Base-by-base conservation (phyloP, 2,329 filamentous ascomycete genomes). In the Amylocarpus encephaloides region DNA sequence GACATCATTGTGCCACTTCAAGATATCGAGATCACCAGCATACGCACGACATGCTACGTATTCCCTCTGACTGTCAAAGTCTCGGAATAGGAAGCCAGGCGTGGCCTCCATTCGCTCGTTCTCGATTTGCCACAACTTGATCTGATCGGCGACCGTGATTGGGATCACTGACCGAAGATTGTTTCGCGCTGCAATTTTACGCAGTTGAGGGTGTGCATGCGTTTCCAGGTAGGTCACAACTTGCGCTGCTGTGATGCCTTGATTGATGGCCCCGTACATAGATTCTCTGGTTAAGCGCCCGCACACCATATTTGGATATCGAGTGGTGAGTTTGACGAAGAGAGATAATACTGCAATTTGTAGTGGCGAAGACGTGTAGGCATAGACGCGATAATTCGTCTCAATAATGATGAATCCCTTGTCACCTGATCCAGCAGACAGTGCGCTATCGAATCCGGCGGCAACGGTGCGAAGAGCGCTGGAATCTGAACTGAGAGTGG, bases 351-450 rank as follows among this genome's bases (percentile, higher is more conserved):
- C 89, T 48, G 90, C 89, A 57, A 97, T 98, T 68, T 96, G 92
- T 1, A 98, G 80, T 0, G 91, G 88, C 0, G 90, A 95, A 32
- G 86, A 85, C 6, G 94, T 97, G 72, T 98, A 98, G 30, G 93
- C 93, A 72, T 98, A 98, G 59, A 98, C 73, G 22, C 93, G 87
- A 72, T 96, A 97, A 71, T 98, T 98, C 7, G 93, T 98, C 73
- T 98, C 93, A 59, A 98, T 81, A 62, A 98, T 91, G 65, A 98
- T 89, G 72, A 89, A 93, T 55, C 91, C 91, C 62, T 83, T 83
- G 55, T 74, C 70, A 15, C 68, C 70, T 45, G 64, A 65, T 44
- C 57, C 69, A 41, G 62, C 67, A n/a, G 72, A 70, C 1, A 82
- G 77, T 6, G 84, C 84, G 38, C 85, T 84, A 29, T 82, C 76